Evolutionary conservation across 495 filamentous ascomycete species (phyloP), one percentile per base, ranked within the genome.

Genomic region (Penicillium taxi): DNA sequence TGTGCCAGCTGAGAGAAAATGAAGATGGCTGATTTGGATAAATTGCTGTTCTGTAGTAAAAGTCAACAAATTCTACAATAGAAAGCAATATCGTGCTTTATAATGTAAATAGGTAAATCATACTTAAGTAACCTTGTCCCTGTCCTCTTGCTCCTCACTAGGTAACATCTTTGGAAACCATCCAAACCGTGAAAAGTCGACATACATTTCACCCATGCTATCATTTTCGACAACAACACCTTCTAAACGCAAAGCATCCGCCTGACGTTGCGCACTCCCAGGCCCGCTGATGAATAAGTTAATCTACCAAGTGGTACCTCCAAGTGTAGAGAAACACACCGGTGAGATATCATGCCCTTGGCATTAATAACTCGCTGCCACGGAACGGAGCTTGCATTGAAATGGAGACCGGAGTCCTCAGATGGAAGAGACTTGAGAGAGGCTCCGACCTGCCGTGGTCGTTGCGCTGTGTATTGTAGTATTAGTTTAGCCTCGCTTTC

Each of bases 311-410:
- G 22, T 0, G 27, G 39, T 12, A 43, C 18, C 17, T 20, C 11
- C 26, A 20, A 33, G 15, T 20, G 5, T 9, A 11, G 5, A 20
- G 1, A 9, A 20, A 16, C 67, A 16, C 48, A 93, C 86, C 88
- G 75, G 21, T 80, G 82, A 20, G 86, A 90, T 44, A 96, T 88
- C 39, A 77, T 69, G 12, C 88, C 88, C 58, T 84, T 89, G 2
- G 82, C 58, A 51, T 89, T 93, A 43, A 96, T 82, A 8, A 96
- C 86, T 30, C 90, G 69, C 65, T 96, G 90, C 90, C 90, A 96
- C 3, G 89, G 90, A 8, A 95, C 88, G 47, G 84, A 95, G 12
- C 59, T 68, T 38, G 70, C 63, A 50, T 95, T 74, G 59, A 80
- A 93, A 36, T 66, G 53, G 20, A 62, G 42, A 4, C 53, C 49